A percentile compares a stretch with the other conserved stretches of the same genome.
phyloP scores from a whole-genome alignment of 352 stramenopile genomes.

The Thraustochytrium sp. region DNA sequence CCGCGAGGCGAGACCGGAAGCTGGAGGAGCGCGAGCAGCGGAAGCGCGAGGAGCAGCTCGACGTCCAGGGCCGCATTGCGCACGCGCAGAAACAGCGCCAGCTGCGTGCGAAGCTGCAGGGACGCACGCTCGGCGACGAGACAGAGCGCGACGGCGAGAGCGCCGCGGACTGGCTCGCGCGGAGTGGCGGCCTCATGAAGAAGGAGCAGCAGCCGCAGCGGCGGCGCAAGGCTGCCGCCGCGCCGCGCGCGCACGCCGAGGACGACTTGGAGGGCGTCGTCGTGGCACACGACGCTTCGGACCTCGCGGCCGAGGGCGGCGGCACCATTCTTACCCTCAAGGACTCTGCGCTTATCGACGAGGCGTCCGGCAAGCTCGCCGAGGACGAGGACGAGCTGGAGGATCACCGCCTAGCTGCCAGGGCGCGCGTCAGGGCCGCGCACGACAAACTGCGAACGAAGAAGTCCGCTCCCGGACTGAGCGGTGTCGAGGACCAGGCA shows the following conservation, averaged over 20 bases:
- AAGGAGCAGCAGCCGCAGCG: too few relatives aligned
- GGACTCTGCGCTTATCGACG: conserved; percentile 41
- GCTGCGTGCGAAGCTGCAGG: background rate
- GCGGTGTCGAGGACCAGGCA: background rate
- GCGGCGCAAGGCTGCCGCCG: too few relatives aligned
- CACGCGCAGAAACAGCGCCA: background rate
- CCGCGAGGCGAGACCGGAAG: background rate
- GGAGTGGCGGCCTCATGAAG: conserved; percentile 4
- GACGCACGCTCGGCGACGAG: conserved; percentile 3
- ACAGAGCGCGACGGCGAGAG: background rate
- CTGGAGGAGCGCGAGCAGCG: background rate
- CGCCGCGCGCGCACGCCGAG: too few relatives aligned
- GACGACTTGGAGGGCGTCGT: background rate
- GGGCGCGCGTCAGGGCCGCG: background rate
- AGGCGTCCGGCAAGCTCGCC: background rate
- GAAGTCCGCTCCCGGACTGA: background rate
- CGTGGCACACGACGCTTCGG: conserved; percentile 43
- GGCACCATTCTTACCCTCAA: conserved; percentile 27
- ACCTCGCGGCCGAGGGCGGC: conserved; percentile 39
- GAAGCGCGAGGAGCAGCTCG: background rate
- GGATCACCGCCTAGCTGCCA: background rate
- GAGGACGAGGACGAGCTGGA: conserved; percentile 37
- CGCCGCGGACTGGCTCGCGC: background rate
- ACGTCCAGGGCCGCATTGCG: background rate
- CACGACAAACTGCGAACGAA: background rate